phyloP scores from a whole-genome alignment of 2,329 filamentous ascomycete species.

The Penicillium nordicum region DNA sequence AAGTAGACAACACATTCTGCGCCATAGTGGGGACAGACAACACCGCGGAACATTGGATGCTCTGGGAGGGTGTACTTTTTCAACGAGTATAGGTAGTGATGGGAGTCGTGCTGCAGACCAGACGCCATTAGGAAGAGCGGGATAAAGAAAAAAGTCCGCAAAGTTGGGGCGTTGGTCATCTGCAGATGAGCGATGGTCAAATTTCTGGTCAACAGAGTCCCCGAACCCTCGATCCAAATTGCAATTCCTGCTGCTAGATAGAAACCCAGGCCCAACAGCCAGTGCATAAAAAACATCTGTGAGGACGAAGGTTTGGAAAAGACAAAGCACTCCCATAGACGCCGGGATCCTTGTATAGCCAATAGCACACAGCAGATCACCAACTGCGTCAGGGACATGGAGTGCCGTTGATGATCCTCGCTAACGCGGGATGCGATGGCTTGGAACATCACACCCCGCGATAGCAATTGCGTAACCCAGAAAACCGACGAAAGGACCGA shows the following conservation, averaged over 20 bases:
- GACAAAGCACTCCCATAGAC: constrained; percentile 69
- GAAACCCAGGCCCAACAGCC: constrained; percentile 72
- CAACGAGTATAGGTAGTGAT: constrained; percentile 65
- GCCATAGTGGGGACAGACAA: constrained; percentile 87
- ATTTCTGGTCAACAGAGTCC: constrained; percentile 42
- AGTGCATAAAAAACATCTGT: constrained; percentile 82
- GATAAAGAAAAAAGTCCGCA: constrained; percentile 56
- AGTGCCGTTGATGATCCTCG: constrained; percentile 32
- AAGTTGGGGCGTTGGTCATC: constrained; percentile 39
- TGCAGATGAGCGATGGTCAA: constrained; percentile 36
- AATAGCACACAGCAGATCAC: constrained; percentile 68
- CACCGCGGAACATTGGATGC: constrained; percentile 65
- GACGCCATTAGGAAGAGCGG: constrained; percentile 68
- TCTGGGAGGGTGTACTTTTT: constrained; percentile 80
- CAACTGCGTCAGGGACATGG: constrained; percentile 63
- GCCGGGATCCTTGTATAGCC: constrained; percentile 68
- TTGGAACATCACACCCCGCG: constrained; percentile 53
- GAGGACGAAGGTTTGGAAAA: constrained; percentile 66
- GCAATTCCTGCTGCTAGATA: constrained; percentile 71
- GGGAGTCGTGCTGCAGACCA: constrained; percentile 69
- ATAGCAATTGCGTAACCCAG: constrained; percentile 66
- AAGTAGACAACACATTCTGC: constrained; percentile 83
- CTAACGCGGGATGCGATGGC: constrained; percentile 45
- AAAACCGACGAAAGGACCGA: constrained; percentile 68
- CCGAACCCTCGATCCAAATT: constrained; percentile 78